These are phyloP conservation scores for Purshia tridentata DNA, from an alignment of 306 rosid species.

Conservation along the genomic window DNA sequence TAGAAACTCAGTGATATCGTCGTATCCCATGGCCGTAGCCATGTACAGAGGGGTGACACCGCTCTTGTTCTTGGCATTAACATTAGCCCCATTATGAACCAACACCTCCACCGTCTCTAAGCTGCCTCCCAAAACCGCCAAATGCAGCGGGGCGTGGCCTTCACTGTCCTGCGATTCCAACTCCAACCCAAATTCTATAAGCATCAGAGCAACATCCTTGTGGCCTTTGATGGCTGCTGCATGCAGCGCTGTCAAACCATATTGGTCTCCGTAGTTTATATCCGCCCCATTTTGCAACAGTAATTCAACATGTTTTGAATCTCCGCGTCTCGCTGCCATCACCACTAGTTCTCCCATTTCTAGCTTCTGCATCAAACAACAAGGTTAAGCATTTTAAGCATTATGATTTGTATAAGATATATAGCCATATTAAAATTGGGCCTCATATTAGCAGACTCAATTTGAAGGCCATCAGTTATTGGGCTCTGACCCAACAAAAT, in stretches of 20 bases:
- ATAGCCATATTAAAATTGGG: not conserved
- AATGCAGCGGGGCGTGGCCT: slow-evolving; percentile 72
- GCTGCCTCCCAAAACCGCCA: slow-evolving; percentile 62
- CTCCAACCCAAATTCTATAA: slow-evolving; percentile 43
- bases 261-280: slow-evolving; percentile 43
- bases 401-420: not conserved
- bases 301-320: slow-evolving; percentile 33
- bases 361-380: slow-evolving; percentile 31
- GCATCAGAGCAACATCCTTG: slow-evolving; percentile 48
- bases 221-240: slow-evolving; percentile 74
- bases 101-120: slow-evolving; percentile 45
- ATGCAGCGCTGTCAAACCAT: slow-evolving; percentile 74
- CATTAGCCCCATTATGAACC: slow-evolving; percentile 50
- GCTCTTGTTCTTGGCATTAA: slow-evolving; percentile 40
- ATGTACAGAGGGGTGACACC: slow-evolving; percentile 63
- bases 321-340: slow-evolving; percentile 56
- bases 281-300: slow-evolving; percentile 43
- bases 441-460: not conserved
- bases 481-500: not conserved
- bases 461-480: not conserved
- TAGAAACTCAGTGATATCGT: slow-evolving; percentile 51
- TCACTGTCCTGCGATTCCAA: slow-evolving; percentile 62
- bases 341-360: slow-evolving; percentile 55
- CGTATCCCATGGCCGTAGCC: slow-evolving; percentile 59
- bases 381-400: not conserved